Base-by-base conservation (phyloP, 2,329 filamentous ascomycete species). In the Hymenoscyphus fraxineus region DNA sequence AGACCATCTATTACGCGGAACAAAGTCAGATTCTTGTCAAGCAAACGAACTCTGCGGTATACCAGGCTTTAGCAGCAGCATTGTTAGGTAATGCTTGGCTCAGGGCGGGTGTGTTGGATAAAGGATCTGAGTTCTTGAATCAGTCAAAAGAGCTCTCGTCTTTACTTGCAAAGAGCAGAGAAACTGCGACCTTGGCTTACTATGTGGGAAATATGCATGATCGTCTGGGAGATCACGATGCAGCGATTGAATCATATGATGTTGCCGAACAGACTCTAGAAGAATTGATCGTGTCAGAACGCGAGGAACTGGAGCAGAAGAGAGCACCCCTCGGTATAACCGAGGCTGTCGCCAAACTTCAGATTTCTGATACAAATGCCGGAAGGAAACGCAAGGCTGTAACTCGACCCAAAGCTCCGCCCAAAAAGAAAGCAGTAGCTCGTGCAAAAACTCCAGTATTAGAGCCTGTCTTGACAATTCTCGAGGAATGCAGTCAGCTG, bases 1-100 rank as follows among this genome's bases (percentile, higher is more conserved):
- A 98, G 75, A 94, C 94, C 1, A 79, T 94, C 0, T 95, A 93
- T 74, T 96, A 96, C 70, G 88, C 90, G 1, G 90, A 97, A 70
- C 90, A 95, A 71, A 93, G 93, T 0, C 81, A 89, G 62, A 92
- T 90, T 72, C 85, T 96, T 65, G 91, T 91, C 22, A 69, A 72
- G 40, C 65, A 70, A 22, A 66, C 72, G 10, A 65, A 69, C 22
- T 73, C 73, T 35, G 66, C 73, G 47, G 60, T 62, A 3, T 84
- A 85, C 70, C 77, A 80, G 54, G 82, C 84, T 0, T 81, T 85
- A 67, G 82, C 82, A 7, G 80, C 82, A 3, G 79, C 81, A 4
- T 84, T 84, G 81, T 78, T 83, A 15, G 84, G 83, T 1, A 82
- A 79, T 1, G 77, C 86, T n/a, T 83, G 81, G 65, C 76, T 84